phyloP scores from a whole-genome alignment of 2,329 filamentous ascomycete species.

The Diaporthe caulivora region DNA sequence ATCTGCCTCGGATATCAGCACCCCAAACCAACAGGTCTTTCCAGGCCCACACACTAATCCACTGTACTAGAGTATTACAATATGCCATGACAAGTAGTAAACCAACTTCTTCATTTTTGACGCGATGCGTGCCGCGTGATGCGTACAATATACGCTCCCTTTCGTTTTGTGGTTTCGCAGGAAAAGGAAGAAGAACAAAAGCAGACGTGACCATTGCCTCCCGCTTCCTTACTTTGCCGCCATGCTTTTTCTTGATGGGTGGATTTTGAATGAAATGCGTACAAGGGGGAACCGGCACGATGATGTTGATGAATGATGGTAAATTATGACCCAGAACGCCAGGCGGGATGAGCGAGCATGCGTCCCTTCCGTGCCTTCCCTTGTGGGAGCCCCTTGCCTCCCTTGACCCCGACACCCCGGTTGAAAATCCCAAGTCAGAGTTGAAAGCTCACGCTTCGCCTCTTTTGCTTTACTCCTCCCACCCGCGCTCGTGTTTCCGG shows the following conservation, averaged over 20 bases:
- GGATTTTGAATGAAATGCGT: background rate
- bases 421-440: background rate
- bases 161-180: background rate
- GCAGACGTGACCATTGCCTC: background rate
- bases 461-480: background rate
- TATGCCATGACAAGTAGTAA: conserved; percentile 23
- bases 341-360: background rate
- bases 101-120: conserved; percentile 12
- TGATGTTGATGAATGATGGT: background rate
- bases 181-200: background rate
- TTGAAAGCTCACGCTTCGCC: conserved; percentile 16
- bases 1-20: background rate
- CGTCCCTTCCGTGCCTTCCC: background rate
- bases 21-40: conserved; percentile 11
- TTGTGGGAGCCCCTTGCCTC: conserved; percentile 4
- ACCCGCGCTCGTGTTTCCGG: background rate
- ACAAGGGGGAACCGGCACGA: background rate
- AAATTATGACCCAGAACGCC: conserved; percentile 18
- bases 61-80: conserved; percentile 34
- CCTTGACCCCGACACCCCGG: conserved; percentile 1
- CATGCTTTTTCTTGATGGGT: conserved; percentile 15
- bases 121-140: conserved; percentile 17
- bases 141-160: background rate
- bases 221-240: conserved; percentile 5
- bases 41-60: background rate